Base-by-base conservation (phyloP, 2,329 filamentous ascomycete genomes). In the Penicillium capsulatum region DNA sequence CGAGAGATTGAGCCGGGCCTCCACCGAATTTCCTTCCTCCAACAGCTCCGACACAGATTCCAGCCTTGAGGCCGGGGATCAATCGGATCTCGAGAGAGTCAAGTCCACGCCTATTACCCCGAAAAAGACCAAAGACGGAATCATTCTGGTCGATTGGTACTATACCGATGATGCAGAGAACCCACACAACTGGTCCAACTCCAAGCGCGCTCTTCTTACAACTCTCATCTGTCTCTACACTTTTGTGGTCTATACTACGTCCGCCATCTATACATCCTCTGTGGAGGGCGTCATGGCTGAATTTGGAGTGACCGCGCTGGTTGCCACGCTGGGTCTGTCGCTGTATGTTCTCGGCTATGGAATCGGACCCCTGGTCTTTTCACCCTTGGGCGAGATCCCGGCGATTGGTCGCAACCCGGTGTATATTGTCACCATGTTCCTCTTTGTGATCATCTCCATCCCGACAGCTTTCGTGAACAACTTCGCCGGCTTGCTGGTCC, bases 391-490 rank as follows among this genome's bases (percentile, higher is more conserved):
- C 34, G 83, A 87, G 63, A 77, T 86, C 15, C 80, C 83, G 0
- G 57, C 72, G 31, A 74, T 86, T 35, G 83, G 84, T 2, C 72
- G 83, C 5, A 86, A 81, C 51, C 77, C 78, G 0, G 75, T 83
- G 4, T 87, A 87, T 60, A 75, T 84, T 24, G 59, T 76, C 48
- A 82, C 81, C 7, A 82, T 86, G 66, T 75, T 76, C 42, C 66
- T 86, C 17, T 87, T 86, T 58, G 77, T 83, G 34, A 73, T 86
- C 44, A 61, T 87, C 8, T 78, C 75, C 4, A 73, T 86, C 11
- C 81, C 82, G 0, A 77, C 81, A 0, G 78, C 80, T 0, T 59
- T 86, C 0, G 78, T 78, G 3, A 63, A 75, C 31, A 83, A 80
- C 64, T 83, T 80, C 36, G 65, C 76, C 0, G 80, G 80, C 0